Evolutionary conservation across 176 grass and related monocot genomes (phyloP), one percentile per base, ranked within the genome.

Genomic region (Lolium rigidum): DNA sequence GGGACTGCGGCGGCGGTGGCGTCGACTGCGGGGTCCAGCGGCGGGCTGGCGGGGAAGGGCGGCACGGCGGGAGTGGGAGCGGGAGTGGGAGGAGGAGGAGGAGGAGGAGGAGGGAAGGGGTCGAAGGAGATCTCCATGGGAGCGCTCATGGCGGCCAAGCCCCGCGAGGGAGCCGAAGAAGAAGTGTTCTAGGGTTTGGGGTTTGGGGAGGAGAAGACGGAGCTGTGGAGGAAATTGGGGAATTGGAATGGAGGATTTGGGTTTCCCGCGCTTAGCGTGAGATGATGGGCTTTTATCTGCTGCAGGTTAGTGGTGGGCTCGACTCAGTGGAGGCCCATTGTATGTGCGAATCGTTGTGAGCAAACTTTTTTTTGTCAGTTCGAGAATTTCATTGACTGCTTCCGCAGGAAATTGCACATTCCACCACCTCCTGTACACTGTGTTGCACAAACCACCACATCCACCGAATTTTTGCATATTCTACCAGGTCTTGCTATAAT

Each of bases 121-220:
- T 82, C 80, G 79, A 93, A 92, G 74, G 95, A 92, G 35, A 95
- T 76, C 83, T 98, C 93, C 95, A 98, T 98, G 22, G 93, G 93
- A 55, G 89, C 75, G 68, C 89, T 95, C 95, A 95, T 95, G 80
- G 85, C 37, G 71, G 72, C 25, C 78, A 35, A 35, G 83, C 83
- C 77, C n/a, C 52, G 51, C 59, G 47, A 3, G 77, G 24, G 61
- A 81, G 51, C 22, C 54, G 24, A 9, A 9, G 49, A 5, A 10
- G 18, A 56, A 18, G 31, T 2, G 47, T 63, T 17, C 83, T 89
- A 89, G 82, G 88, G 78, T 61, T 89, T 85, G 28, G 69, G 77
- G 60, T 43, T 76, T 26, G 51, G 51, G 59, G 49, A 67, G 25
- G 15, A 20, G 31, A 46, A 41, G 13, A 54, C 51, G 44, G 37